Evolutionary conservation across 1,284 basidiomycete genomes (phyloP).

Genomic region (Ceratobasidium sp.): DNA sequence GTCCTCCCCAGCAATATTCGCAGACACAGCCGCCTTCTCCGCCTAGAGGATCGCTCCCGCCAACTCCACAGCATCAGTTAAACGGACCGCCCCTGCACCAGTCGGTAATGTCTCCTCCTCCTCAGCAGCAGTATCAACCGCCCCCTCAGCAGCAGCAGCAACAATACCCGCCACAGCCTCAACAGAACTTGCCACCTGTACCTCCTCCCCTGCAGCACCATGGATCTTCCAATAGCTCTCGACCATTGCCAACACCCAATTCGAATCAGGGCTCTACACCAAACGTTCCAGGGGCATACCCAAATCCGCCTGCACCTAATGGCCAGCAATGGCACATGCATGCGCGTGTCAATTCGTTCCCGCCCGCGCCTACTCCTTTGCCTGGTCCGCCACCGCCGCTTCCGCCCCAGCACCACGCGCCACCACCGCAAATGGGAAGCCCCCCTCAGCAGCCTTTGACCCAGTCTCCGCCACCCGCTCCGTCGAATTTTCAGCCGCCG

Average conservation of each 20-base stretch:
- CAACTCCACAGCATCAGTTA: constrained; percentile 34
- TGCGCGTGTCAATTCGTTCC: constrained; percentile 49
- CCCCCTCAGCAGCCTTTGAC: constrained; percentile 44
- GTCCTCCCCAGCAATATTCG: constrained; percentile 50
- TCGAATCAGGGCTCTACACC: constrained; percentile 45
- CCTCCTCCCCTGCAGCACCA: constrained; percentile 47
- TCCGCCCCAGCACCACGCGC: constrained; percentile 47
- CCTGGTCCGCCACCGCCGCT: constrained; percentile 47
- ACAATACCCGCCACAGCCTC: constrained; percentile 50
- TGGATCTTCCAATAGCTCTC: constrained; percentile 37
- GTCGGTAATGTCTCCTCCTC: constrained; percentile 34
- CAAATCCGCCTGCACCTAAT: constrained; percentile 50
- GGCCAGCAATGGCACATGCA: constrained; percentile 48
- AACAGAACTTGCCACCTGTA: constrained; percentile 56
- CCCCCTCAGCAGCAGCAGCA: constrained; percentile 36
- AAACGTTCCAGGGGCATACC: constrained; percentile 48
- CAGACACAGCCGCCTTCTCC: constrained; percentile 32
- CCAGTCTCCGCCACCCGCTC: constrained; percentile 45
- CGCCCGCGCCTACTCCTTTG: constrained; percentile 47
- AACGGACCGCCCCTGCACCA: constrained; percentile 39
- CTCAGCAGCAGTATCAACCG: constrained; percentile 34
- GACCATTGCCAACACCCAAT: constrained; percentile 47
- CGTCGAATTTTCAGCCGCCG: constrained; percentile 51
- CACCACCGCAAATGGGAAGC: constrained; percentile 47
- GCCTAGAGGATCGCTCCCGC: constrained; percentile 30